Evolutionary conservation across 257 asterid species (phyloP).

Genomic region (Penstemon eatonii): DNA sequence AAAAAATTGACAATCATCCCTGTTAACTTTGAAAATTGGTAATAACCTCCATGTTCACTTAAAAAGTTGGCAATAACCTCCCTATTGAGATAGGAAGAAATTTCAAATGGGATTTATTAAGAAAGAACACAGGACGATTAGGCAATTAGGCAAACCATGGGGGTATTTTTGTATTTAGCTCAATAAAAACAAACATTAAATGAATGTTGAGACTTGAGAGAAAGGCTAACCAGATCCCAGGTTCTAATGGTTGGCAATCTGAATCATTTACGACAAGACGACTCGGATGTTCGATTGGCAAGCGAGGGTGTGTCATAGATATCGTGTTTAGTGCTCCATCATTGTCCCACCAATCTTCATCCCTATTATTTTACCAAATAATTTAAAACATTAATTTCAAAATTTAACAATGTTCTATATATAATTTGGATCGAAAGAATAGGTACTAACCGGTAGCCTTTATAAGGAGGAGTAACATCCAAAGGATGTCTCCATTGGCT

Average conservation of each 20-base stretch:
- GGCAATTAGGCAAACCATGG: too few relatives aligned
- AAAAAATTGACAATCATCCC: too few relatives aligned
- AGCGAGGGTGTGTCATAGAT: constrained; percentile 97
- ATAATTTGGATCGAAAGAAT: too few relatives aligned
- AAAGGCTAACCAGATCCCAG: constrained; percentile 77
- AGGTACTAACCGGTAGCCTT: constrained; percentile 77
- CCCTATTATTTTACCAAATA: constrained; percentile 44
- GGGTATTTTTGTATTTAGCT: too few relatives aligned
- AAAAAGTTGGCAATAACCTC: too few relatives aligned
- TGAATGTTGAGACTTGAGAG: background rate
- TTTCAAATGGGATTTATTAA: too few relatives aligned
- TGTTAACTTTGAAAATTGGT: too few relatives aligned
- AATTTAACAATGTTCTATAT: too few relatives aligned
- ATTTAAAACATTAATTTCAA: background rate
- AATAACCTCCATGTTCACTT: too few relatives aligned
- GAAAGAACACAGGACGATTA: too few relatives aligned
- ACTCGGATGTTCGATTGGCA: constrained; percentile 83
- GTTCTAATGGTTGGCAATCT: constrained; percentile 81
- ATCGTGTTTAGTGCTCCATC: constrained; percentile 98
- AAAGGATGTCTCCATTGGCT: constrained; percentile 80
- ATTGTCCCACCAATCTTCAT: constrained; percentile 99
- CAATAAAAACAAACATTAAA: background rate
- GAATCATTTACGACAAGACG: constrained; percentile 66
- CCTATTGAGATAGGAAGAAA: too few relatives aligned
- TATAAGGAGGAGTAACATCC: constrained; percentile 74